Evolutionary conservation across 768 basidiomycete species (phyloP), one percentile per base, ranked within the genome.

Genomic region (Lentinula lateritia): DNA sequence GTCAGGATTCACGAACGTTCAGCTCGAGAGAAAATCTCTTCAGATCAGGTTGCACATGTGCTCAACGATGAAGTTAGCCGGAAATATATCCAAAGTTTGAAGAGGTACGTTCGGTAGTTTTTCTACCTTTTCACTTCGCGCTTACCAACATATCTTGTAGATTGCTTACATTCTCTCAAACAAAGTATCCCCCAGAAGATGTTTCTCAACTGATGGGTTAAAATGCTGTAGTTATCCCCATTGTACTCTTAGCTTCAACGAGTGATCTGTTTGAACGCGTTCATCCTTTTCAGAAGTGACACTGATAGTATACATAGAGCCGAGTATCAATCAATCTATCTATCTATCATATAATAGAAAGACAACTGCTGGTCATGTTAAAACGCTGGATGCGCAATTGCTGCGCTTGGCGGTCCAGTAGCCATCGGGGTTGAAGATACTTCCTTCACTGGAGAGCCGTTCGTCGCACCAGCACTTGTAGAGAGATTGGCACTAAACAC

Each of bases 11-110:
- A 99, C 76, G 97, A 97, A 74, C 91, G 97, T 70, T 94, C 93
- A 0, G 97, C 96, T 1, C 89, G 95, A 64, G 96, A 99, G 74
- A 98, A 98, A 77, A 99, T 99, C 63, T 95, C 93, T 13, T 88
- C 90, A 42, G 95, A 98, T 72, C 93, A 95, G 71, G 95, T 99
- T 7, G 97, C 96, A 0, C 97, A 99, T 73, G 97, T 98, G 2
- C 72, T 99, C 62, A 99, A 99, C 71, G 97, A 99, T 68, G 97
- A 99, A 84, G 93, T 98, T 69, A 95, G 93, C 68, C 83, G 97
- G 63, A 99, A 98, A 74, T 99, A 98, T 71, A 98, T 99, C 61
- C 97, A 98, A 75, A 97, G 93, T 71, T 72, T 98, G 58, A 98
- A 98, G 76, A 77, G 95, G 94, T 93, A 66, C n/a, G 78, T 66